phyloP scores from a whole-genome alignment of 2,329 filamentous ascomycete genomes.

The Microcyclosporella mali region DNA sequence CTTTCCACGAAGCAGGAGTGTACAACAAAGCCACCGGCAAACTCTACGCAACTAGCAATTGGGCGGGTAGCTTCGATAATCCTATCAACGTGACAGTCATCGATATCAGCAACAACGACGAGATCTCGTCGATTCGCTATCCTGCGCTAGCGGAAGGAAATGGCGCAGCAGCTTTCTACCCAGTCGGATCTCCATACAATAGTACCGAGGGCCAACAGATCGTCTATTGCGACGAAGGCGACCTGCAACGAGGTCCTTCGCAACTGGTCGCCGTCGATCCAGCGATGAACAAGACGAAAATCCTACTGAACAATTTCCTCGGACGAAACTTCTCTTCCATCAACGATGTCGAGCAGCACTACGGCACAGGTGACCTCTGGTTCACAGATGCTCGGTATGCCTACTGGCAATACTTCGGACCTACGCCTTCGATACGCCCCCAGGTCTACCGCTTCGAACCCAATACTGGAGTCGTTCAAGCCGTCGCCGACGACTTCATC shows the following conservation, averaged over 20 bases:
- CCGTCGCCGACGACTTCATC: constrained; percentile 52
- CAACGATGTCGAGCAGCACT: constrained; percentile 53
- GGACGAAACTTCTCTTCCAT: constrained; percentile 57
- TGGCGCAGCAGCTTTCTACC: constrained; percentile 29
- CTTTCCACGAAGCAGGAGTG: constrained; percentile 38
- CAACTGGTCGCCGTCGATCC: constrained; percentile 27
- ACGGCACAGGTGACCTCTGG: constrained; percentile 51
- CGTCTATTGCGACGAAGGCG: constrained; percentile 31
- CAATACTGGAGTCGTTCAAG: constrained; percentile 46
- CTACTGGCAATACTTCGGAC: constrained; percentile 40
- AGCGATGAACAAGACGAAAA: constrained; percentile 21
- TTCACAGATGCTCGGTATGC: constrained; percentile 59
- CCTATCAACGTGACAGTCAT: constrained; percentile 33
- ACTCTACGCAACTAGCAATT: constrained; percentile 41
- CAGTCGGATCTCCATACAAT: constrained; percentile 24
- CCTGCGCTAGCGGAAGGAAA: constrained; percentile 26
- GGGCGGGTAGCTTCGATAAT: constrained; percentile 24
- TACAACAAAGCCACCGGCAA: constrained; percentile 33
- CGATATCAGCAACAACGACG: constrained; percentile 24
- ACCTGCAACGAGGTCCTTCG: constrained; percentile 20
- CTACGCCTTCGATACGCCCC: constrained; percentile 46
- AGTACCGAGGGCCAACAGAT: constrained; percentile 29
- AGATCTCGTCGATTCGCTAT: constrained; percentile 26
- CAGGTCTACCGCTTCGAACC: constrained; percentile 56
- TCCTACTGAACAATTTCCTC: constrained; percentile 53